Evolutionary conservation across 108 stramenopile genomes (phyloP), one percentile per base, ranked within the genome.

Genomic region (Chaetoceros tenuissimus): DNA sequence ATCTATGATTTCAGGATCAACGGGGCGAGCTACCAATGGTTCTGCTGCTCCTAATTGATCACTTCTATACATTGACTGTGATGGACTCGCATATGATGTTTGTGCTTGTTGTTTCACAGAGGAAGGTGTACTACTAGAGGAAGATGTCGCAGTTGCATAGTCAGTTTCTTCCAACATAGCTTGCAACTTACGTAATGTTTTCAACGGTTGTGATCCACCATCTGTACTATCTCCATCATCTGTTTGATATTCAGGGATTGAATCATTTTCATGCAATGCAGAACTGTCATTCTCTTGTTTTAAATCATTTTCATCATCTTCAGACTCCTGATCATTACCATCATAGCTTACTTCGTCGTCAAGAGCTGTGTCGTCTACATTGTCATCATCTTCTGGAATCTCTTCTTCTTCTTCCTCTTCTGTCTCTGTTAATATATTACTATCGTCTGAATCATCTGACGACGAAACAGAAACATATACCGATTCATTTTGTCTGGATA

Each of bases 121-220:
- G 24, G 43, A 53, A 48, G 21, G 8, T 13, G 13, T 52, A 44
- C 31, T 55, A 24, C 20, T 54, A 20, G 18, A 23, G 26, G 58
- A 66, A 49, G 50, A 58, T 23, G 68, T 29, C 16, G 59, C 49
- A 8, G 89, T 87, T 46, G 86, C 75, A 55, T 91, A 91, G 68
- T 87, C 89, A 1, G 84, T 82, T 31, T 87, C 84, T 55, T 91
- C 89, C 55, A 91, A 57, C 80, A 91, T 85, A 47, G 84, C 81
- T 62, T 87, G 89, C 1, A 91, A 61, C 57, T 77, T 85, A 53
- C 85, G 63, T 25, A 91, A 56, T 17, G 89, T 91, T 58, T 77
- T 44, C 31, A 91, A 44, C 3, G 89, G 89, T 47, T 81, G 78
- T 1, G 83, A 84, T 25, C 26, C 28, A 18, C 29, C 3, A 30